These are phyloP conservation scores for Rhodotorula diobovata DNA, from an alignment of 768 basidiomycete species.

Conservation along the genomic window DNA sequence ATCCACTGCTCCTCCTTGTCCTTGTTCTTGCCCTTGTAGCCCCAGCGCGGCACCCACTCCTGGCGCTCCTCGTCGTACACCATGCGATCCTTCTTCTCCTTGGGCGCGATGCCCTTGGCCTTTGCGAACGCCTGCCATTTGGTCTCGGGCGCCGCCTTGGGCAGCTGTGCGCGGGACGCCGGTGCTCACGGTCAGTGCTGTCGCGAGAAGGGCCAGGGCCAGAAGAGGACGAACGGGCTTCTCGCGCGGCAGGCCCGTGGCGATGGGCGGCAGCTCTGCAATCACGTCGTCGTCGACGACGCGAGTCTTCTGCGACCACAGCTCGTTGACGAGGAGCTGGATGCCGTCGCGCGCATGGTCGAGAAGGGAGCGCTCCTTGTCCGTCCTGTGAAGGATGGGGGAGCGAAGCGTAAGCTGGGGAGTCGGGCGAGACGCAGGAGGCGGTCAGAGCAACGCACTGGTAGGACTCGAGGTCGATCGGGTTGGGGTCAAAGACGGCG, in stretches of 20 bases:
- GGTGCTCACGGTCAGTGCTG: neutral
- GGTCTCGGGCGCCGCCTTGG: conserved; percentile 83
- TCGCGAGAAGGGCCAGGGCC: too few species aligned
- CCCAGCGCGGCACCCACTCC: conserved; percentile 89
- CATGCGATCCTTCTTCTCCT: conserved; percentile 69
- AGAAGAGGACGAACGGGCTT: conserved; percentile 56
- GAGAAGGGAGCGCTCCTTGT: conserved; percentile 75
- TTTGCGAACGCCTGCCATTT: conserved; percentile 97
- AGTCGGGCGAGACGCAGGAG: neutral
- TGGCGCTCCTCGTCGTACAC: conserved; percentile 93
- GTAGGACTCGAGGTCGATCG: conserved; percentile 79
- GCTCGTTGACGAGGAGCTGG: conserved; percentile 70
- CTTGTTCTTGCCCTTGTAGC: conserved; percentile 76
- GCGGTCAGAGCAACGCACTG: conserved; percentile 52
- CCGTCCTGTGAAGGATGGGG: conserved; percentile 53
- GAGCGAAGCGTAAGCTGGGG: conserved; percentile 8
- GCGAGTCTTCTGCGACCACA: conserved; percentile 73
- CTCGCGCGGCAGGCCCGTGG: conserved; percentile 73
- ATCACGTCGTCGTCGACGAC: conserved; percentile 74
- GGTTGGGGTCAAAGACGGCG: conserved; percentile 79
- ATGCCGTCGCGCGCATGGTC: conserved; percentile 72
- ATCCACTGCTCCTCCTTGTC: conserved; percentile 83
- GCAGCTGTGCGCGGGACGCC: conserved; percentile 51
- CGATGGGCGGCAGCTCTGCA: conserved; percentile 71
- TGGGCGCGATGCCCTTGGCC: conserved; percentile 79